Conservation (phyloP, 2,329 filamentous ascomycete species). For the Anthostomella pinea region DNA sequence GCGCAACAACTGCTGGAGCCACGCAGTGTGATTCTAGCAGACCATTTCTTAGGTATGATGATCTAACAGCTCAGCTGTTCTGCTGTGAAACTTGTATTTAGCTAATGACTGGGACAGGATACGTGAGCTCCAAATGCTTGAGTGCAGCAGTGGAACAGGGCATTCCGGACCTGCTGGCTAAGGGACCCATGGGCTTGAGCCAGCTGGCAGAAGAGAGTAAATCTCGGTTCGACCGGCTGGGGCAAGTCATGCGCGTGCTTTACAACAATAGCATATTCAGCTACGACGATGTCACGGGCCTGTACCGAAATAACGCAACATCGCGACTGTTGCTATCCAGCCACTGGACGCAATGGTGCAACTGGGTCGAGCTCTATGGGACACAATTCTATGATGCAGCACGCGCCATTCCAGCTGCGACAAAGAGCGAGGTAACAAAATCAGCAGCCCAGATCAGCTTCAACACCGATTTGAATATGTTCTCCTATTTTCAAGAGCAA, state of each 20-base stretch:
- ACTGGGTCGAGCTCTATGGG: slow-evolving; percentile 42
- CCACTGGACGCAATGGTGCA: slow-evolving; percentile 45
- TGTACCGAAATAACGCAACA: slow-evolving; percentile 33
- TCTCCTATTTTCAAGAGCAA: slow-evolving; percentile 34
- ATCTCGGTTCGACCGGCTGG: slow-evolving; percentile 27
- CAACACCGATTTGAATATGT: slow-evolving; percentile 40
- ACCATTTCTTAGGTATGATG: slow-evolving; percentile 20
- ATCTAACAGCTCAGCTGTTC: not conserved
- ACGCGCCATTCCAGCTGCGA: slow-evolving; percentile 34
- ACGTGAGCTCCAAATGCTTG: slow-evolving; percentile 30
- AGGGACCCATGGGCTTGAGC: slow-evolving; percentile 17
- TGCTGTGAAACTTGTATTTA: not conserved
- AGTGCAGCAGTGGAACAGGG: slow-evolving; percentile 28
- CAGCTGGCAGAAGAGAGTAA: slow-evolving; percentile 15
- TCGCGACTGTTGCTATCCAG: slow-evolving; percentile 33
- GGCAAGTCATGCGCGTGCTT: slow-evolving; percentile 32
- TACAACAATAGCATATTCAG: slow-evolving; percentile 36
- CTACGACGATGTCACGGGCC: slow-evolving; percentile 25
- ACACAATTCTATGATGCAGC: slow-evolving; percentile 44
- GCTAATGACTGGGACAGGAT: slow-evolving; percentile 14
- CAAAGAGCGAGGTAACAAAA: slow-evolving; percentile 21
- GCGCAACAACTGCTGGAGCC: slow-evolving; percentile 13
- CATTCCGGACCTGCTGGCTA: slow-evolving; percentile 30
- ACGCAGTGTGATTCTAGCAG: slow-evolving; percentile 14
- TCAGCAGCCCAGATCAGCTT: slow-evolving; percentile 38